phyloP scores from a whole-genome alignment of 2,329 filamentous ascomycete genomes.

The Hymenoscyphus scutula region DNA sequence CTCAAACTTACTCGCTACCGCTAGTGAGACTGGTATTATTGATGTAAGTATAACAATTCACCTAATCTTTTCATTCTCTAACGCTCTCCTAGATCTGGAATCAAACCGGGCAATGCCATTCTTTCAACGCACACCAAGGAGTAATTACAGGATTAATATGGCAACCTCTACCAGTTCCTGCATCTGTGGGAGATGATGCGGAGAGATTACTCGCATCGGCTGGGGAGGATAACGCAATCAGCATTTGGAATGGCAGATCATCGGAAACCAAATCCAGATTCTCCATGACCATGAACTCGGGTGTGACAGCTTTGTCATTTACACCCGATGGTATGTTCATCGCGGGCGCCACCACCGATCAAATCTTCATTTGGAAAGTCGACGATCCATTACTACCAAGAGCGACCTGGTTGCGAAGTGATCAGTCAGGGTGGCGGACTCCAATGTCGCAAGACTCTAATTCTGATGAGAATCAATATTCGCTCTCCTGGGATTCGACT shows the following conservation, averaged over 20 bases:
- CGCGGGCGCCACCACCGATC: slow-evolving; percentile 57
- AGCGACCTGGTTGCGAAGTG: slow-evolving; percentile 56
- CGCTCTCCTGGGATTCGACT: slow-evolving; percentile 59
- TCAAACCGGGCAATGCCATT: slow-evolving; percentile 50
- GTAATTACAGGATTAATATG: slow-evolving; percentile 57
- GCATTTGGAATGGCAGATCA: slow-evolving; percentile 59
- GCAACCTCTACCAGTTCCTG: slow-evolving; percentile 51
- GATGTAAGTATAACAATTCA: slow-evolving; percentile 47
- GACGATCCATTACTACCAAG: slow-evolving; percentile 56
- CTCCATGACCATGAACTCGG: slow-evolving; percentile 58
- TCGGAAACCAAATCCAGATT: slow-evolving; percentile 55
- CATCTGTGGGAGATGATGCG: slow-evolving; percentile 43
- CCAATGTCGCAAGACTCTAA: slow-evolving; percentile 50
- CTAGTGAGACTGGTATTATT: slow-evolving; percentile 57
- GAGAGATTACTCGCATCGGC: slow-evolving; percentile 54
- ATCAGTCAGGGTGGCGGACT: slow-evolving; percentile 57
- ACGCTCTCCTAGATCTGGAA: slow-evolving; percentile 34
- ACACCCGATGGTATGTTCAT: slow-evolving; percentile 63
- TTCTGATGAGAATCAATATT: slow-evolving; percentile 59
- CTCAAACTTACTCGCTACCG: slow-evolving; percentile 55
- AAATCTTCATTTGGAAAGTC: slow-evolving; percentile 64
- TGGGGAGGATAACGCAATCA: slow-evolving; percentile 61
- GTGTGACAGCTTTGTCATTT: slow-evolving; percentile 59
- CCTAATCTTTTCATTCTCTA: slow-evolving; percentile 40
- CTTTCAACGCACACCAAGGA: slow-evolving; percentile 58